Evolutionary conservation across 805 yeast species (phyloP).

Genomic region (Candida jianshihensis): DNA sequence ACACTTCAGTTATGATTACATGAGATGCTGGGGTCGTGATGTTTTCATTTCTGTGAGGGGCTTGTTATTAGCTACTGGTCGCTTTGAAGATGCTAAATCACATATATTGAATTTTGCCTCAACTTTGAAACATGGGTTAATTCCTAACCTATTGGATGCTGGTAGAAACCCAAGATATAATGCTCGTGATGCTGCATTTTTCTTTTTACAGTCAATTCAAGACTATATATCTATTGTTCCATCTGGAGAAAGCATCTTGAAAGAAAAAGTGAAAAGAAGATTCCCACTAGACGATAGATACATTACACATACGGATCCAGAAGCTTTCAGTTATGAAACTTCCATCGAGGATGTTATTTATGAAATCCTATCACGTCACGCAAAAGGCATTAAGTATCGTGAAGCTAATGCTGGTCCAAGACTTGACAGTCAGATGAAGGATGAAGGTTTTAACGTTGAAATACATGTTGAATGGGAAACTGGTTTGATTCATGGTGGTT

Average conservation of each 20-base stretch:
- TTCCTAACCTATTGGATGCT: conserved; percentile 88
- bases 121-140: conserved; percentile 89
- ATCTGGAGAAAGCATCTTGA: conserved; percentile 56
- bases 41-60: conserved; percentile 87
- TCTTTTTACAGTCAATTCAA: conserved; percentile 82
- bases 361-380: conserved; percentile 84
- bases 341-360: conserved; percentile 70
- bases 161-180: conserved; percentile 92
- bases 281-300: conserved; percentile 86
- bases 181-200: conserved; percentile 98
- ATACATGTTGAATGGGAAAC: conserved; percentile 81
- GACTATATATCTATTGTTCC: conserved; percentile 70
- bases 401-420: conserved; percentile 93
- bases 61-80: conserved; percentile 64
- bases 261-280: conserved; percentile 70
- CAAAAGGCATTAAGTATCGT: conserved; percentile 76
- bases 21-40: conserved; percentile 99
- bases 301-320: conserved; percentile 57
- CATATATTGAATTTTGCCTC: conserved; percentile 86
- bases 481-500: conserved; percentile 87
- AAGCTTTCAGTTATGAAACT: conserved; percentile 68
- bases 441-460: conserved; percentile 84
- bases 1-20: conserved; percentile 81
- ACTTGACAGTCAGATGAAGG: conserved; percentile 86
- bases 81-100: conserved; percentile 68